These are phyloP conservation scores for Cladosporium phlei DNA, from an alignment of 2,329 filamentous ascomycete species.

Conservation along the genomic window DNA sequence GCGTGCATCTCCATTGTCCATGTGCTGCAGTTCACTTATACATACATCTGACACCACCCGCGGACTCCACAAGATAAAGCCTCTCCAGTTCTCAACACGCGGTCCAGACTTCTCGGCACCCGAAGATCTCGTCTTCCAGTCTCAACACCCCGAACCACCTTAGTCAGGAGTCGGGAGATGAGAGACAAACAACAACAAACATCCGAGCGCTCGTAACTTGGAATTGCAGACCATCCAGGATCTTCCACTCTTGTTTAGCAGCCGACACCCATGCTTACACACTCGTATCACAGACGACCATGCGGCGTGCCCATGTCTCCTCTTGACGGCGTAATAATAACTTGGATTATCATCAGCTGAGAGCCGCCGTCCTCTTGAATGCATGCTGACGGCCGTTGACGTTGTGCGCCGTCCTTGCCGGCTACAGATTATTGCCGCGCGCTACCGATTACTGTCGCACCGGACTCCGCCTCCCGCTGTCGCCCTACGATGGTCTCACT, in stretches of 20 bases:
- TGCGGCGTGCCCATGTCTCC: neutral
- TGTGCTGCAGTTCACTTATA: neutral
- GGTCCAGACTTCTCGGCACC: conserved; percentile 11
- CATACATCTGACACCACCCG: neutral
- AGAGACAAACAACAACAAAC: too few species aligned
- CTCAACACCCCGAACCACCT: neutral
- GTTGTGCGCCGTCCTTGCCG: neutral
- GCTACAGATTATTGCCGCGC: too few species aligned
- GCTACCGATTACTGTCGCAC: too few species aligned
- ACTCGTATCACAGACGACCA: neutral
- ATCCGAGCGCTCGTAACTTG: conserved; percentile 5
- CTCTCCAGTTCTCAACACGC: neutral
- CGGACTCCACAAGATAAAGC: neutral
- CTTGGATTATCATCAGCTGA: too few species aligned
- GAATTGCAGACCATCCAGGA: neutral
- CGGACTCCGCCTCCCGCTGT: neutral
- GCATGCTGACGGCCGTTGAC: neutral
- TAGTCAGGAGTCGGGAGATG: conserved; percentile 5
- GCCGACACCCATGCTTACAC: too few species aligned
- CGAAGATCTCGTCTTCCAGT: conserved; percentile 1
- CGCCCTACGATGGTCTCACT: neutral
- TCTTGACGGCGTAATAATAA: too few species aligned
- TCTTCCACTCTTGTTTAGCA: too few species aligned
- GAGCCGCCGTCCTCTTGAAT: too few species aligned
- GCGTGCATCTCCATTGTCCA: neutral